phyloP scores from a whole-genome alignment of 441 rosid species.

The Gossypium gossypioides region DNA sequence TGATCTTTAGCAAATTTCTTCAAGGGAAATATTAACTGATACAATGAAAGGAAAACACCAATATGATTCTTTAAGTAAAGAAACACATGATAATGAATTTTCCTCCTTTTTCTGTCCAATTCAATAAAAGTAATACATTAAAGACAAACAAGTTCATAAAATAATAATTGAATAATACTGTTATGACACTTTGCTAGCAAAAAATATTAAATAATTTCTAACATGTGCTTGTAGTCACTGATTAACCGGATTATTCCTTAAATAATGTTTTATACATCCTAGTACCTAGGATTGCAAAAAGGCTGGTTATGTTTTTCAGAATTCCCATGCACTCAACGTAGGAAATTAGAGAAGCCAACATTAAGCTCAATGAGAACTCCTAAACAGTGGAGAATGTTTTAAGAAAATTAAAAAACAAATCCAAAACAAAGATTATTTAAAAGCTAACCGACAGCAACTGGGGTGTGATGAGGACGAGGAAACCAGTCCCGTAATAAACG shows the following conservation, averaged over 20 bases:
- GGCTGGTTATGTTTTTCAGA: neutral
- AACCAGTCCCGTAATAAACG: conserved; percentile 19
- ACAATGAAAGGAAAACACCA: no score
- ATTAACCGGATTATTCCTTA: neutral
- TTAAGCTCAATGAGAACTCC: neutral
- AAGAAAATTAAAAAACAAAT: neutral
- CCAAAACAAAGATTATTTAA: neutral
- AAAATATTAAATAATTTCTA: neutral
- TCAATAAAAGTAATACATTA: no score
- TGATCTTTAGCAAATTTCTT: no score
- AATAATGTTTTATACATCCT: neutral
- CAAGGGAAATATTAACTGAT: no score
- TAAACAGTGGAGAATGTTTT: neutral
- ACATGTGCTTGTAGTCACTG: neutral
- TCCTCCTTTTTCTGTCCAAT: no score
- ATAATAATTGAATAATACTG: neutral
- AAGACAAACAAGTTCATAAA: no score
- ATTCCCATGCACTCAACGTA: neutral
- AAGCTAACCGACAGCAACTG: neutral
- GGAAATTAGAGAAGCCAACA: neutral
- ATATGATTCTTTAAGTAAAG: no score
- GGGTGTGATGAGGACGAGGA: conserved; percentile 5
- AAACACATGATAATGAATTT: no score
- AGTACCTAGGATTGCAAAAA: neutral
- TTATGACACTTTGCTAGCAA: neutral